These are phyloP conservation scores for Inga laurina DNA, from an alignment of 306 rosid genomes.

Conservation along the genomic window DNA sequence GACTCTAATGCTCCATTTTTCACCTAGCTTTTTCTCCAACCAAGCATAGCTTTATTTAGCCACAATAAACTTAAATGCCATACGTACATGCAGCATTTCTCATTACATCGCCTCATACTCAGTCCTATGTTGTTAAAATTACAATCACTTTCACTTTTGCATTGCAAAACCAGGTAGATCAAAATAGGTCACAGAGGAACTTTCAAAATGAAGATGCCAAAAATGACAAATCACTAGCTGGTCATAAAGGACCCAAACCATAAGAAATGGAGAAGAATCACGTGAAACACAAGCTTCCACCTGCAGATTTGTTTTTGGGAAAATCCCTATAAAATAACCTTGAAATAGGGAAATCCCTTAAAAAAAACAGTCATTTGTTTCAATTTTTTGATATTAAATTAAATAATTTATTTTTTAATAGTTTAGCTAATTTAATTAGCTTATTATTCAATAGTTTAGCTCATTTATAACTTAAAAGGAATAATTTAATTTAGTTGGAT, in stretches of 20 bases:
- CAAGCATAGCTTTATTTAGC: neutral
- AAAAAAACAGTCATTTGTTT: no score
- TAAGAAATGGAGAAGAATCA: no score
- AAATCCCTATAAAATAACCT: no score
- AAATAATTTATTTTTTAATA: no score
- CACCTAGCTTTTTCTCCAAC: neutral
- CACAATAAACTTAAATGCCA: neutral
- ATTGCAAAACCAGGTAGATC: neutral
- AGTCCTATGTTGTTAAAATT: neutral
- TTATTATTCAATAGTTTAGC: no score
- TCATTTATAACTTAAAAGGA: no score
- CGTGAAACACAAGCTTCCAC: no score
- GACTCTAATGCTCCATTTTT: neutral
- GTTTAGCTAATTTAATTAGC: no score
- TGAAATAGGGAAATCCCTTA: no score
- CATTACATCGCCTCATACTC: neutral
- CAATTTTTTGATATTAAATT: no score
- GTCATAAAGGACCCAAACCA: neutral
- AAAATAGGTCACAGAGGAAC: neutral
- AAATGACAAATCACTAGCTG: neutral
- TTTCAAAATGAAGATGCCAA: neutral
- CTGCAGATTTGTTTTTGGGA: no score
- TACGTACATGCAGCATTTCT: neutral
- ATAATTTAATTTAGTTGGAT: no score
- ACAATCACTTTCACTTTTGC: neutral